These are phyloP conservation scores for Fonsecaea monophora DNA, from an alignment of 2,329 filamentous ascomycete species.

Conservation along the genomic window DNA sequence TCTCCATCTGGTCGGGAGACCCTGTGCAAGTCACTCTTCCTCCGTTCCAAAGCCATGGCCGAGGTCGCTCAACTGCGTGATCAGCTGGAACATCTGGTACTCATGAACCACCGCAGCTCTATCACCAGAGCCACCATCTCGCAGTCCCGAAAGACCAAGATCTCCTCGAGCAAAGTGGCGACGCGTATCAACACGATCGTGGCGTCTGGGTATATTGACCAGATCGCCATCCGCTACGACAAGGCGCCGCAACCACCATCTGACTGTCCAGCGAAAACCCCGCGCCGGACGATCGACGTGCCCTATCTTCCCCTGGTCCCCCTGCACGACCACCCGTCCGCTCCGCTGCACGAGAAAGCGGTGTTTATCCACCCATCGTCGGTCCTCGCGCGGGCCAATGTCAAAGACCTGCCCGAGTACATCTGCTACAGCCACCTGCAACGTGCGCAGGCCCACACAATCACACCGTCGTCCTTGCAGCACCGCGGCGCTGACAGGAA, in stretches of 20 bases:
- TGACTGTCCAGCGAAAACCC: slow-evolving; percentile 67
- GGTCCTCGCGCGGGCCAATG: slow-evolving; percentile 72
- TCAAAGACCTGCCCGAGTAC: slow-evolving; percentile 81
- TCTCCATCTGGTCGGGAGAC: slow-evolving; percentile 60
- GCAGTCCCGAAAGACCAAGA: slow-evolving; percentile 57
- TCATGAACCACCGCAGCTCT: slow-evolving; percentile 68
- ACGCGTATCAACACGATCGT: slow-evolving; percentile 88
- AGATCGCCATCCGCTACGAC: slow-evolving; percentile 90
- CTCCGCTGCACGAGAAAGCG: slow-evolving; percentile 63
- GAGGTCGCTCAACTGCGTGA: slow-evolving; percentile 82
- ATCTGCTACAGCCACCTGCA: slow-evolving; percentile 88
- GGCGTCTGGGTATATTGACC: slow-evolving; percentile 90
- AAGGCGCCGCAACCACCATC: slow-evolving; percentile 73
- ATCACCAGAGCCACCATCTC: slow-evolving; percentile 69
- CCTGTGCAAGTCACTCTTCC: slow-evolving; percentile 80
- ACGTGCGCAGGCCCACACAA: slow-evolving; percentile 62
- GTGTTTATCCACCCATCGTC: slow-evolving; percentile 91
- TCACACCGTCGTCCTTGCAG: slow-evolving; percentile 33
- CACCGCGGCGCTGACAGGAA: slow-evolving; percentile 50
- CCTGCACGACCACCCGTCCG: slow-evolving; percentile 47
- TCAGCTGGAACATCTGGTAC: slow-evolving; percentile 83
- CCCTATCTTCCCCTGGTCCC: slow-evolving; percentile 87
- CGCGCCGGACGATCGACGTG: slow-evolving; percentile 86
- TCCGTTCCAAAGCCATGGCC: slow-evolving; percentile 83
- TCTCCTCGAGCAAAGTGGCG: slow-evolving; percentile 69